phyloP scores from a whole-genome alignment of 2,329 filamentous ascomycete genomes.

The Penicillium nordicum region DNA sequence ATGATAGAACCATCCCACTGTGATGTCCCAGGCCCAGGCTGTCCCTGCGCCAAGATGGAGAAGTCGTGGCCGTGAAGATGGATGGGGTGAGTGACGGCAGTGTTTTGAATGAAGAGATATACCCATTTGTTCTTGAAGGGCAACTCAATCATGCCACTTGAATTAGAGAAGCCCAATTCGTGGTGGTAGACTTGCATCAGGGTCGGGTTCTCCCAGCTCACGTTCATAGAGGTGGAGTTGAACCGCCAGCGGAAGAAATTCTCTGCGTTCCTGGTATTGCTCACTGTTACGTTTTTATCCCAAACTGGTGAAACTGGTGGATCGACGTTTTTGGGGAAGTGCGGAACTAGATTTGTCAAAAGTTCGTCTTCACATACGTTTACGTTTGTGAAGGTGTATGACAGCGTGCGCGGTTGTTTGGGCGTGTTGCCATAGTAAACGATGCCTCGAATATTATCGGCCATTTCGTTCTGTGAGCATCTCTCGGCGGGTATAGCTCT shows the following conservation, averaged over 20 bases:
- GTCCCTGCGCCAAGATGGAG: not conserved
- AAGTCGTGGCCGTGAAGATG: not conserved
- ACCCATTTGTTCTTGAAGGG: slow-evolving; percentile 1
- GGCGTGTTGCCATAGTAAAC: slow-evolving; percentile 1
- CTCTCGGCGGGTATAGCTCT: slow-evolving; percentile 23
- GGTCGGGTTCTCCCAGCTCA: slow-evolving; percentile 11
- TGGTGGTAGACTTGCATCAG: slow-evolving; percentile 17
- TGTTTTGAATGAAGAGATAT: slow-evolving; percentile 2
- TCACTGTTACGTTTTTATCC: not conserved
- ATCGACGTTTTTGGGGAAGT: not conserved
- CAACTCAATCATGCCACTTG: not conserved
- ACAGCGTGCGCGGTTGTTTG: not conserved
- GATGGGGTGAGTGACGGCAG: not conserved
- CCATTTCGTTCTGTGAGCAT: slow-evolving; percentile 1
- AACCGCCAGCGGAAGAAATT: slow-evolving; percentile 27
- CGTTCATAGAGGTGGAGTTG: slow-evolving; percentile 50
- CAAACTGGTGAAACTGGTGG: not conserved
- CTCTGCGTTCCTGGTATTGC: not conserved
- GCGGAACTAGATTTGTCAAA: not conserved
- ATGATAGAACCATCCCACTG: slow-evolving; percentile 34
- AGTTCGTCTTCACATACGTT: not conserved
- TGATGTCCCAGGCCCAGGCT: not conserved
- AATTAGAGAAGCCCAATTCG: not conserved
- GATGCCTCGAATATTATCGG: slow-evolving; percentile 1
- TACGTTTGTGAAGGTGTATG: not conserved